A percentile compares a stretch with the other conserved stretches of the same genome.
phyloP scores from a whole-genome alignment of 163 green algal genomes.

The Chlamydomonas reinhardtii region DNA sequence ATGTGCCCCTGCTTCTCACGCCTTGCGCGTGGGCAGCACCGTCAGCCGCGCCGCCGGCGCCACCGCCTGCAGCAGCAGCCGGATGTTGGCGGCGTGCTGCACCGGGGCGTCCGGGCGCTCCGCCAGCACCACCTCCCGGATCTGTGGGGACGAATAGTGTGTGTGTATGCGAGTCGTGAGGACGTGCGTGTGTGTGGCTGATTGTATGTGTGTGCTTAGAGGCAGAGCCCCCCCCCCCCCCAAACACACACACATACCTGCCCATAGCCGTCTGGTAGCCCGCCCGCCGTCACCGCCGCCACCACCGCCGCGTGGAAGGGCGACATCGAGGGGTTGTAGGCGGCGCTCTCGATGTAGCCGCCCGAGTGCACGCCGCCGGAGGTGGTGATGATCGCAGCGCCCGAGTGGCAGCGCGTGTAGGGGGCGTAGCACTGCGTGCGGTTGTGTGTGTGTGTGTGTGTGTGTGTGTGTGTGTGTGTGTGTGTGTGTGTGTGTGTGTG shows the following conservation, averaged over 20 bases:
- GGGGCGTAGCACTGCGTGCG: conserved; percentile 83
- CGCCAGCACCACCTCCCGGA: conserved; percentile 56
- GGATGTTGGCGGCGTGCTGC: conserved; percentile 45
- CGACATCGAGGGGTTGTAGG: conserved; percentile 95
- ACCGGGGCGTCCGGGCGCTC: conserved; percentile 46
- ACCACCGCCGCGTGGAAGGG: conserved; percentile 91
- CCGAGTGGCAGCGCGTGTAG: conserved; percentile 90
- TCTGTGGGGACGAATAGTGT: no score
- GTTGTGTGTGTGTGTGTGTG: not conserved
- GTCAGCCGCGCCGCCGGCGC: conserved; percentile 42
- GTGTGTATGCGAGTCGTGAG: no score
- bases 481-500: no score
- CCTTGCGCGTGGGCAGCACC: conserved; percentile 24
- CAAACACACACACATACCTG: conserved; percentile 22
- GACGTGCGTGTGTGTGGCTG: no score
- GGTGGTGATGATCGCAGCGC: conserved; percentile 71
- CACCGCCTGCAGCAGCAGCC: conserved; percentile 36
- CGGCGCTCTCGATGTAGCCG: conserved; percentile 89
- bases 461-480: no score
- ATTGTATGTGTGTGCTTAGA: no score
- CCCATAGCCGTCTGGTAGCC: conserved; percentile 13
- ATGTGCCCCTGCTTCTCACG: no score
- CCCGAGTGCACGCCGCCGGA: conserved; percentile 80
- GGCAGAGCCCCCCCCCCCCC: no score
- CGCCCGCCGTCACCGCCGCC: conserved; percentile 66